Evolutionary conservation across 345 rosid species (phyloP), one percentile per base, ranked within the genome.

Genomic region (Syzygium aqueum): DNA sequence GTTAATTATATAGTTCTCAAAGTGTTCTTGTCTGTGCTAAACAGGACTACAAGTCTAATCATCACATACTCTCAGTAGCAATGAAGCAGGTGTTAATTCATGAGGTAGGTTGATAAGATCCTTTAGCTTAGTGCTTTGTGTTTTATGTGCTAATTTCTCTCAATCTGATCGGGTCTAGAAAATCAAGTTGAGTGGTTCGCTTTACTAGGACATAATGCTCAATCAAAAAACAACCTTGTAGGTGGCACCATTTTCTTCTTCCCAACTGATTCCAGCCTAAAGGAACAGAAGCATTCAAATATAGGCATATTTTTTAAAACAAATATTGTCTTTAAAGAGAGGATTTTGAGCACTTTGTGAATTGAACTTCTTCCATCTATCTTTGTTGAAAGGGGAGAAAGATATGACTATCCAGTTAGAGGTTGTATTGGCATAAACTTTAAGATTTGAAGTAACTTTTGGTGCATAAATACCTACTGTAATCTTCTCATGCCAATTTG

Each of bases 41-140:
- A 88, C 96, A 97, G 98, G 98, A 92, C 86, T 90, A 92, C 89
- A 87, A 25, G 84, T 92, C 91, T 57, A 90, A 90, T 90, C 96
- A 94, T 91, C 89, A 93, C 87, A 89, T 91, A 83, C 96, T 97
- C 77, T 88, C 98, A 85, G 83, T 92, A 63, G 94, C 97, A 25
- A 92, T 93, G 96, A 97, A 96, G 93, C 98, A 95, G 92, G 91
- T 95, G 89, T 89, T 96, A 92, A 90, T 93, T 89, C 99, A 96
- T 87, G 99, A 97, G 94, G 98, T 96, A 89, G 89, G 95, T 83
- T 67, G 27, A 73, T 73, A 73, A 73, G 37, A 27, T 37, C 49
- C 82, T 37, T 73, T 37, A 33, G 82, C 82, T 73, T 40, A 40
- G 15, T 73, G 82, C 80, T 73, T 37, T 1, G 37, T 37, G 82